These are phyloP conservation scores for Diaporthe sp. DNA, from an alignment of 2,329 filamentous ascomycete species.

Conservation along the genomic window DNA sequence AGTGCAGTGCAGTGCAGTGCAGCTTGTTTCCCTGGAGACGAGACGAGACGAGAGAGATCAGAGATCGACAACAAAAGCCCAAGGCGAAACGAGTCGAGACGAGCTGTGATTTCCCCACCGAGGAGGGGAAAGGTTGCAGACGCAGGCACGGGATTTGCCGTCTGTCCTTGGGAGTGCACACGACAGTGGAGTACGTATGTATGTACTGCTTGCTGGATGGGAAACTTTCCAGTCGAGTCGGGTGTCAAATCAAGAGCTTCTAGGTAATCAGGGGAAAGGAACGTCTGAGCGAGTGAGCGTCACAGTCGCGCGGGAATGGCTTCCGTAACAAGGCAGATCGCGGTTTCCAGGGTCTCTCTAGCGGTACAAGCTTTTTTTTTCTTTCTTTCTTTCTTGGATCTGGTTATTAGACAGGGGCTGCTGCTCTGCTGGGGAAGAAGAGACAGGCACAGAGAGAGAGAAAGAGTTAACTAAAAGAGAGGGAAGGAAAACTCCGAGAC, in stretches of 20 bases:
- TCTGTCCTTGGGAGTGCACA: neutral
- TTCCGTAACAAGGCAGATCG: constrained; percentile 24
- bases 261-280: constrained; percentile 1
- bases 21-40: constrained; percentile 22
- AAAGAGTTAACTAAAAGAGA: neutral
- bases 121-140: neutral
- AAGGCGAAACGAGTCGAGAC: constrained; percentile 11
- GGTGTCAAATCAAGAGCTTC: neutral
- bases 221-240: neutral
- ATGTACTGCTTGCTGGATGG: neutral
- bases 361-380: constrained; percentile 29
- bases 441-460: neutral
- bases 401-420: neutral
- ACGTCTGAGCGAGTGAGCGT: constrained; percentile 7
- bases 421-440: neutral
- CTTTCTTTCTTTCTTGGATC: neutral
- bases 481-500: constrained; percentile 15
- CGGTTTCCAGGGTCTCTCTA: constrained; percentile 26
- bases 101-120: constrained; percentile 8
- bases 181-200: neutral
- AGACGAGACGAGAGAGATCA: constrained; percentile 25
- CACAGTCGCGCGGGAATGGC: constrained; percentile 11
- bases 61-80: constrained; percentile 16
- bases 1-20: no score
- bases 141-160: constrained; percentile 10